phyloP scores from a whole-genome alignment of 768 basidiomycete species.

The Boletus bicolor region DNA sequence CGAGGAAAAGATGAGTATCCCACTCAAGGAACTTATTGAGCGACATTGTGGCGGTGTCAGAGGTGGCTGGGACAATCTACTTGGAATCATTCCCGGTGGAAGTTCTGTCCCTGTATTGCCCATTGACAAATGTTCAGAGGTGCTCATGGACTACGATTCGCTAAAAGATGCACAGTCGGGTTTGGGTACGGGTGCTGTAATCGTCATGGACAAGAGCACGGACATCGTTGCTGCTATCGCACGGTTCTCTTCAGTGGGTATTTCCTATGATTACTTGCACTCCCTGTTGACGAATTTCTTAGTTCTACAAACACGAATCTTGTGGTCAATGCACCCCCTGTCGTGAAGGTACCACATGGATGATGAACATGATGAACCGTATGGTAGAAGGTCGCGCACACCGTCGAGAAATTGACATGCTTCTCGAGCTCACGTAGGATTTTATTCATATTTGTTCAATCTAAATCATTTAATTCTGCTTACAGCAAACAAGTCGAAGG shows the following conservation, averaged over 20 bases:
- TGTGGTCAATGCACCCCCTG: conserved; percentile 98
- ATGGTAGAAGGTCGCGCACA: conserved; percentile 91
- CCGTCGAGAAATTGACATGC: conserved; percentile 95
- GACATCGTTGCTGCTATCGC: conserved; percentile 94
- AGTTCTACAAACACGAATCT: conserved; percentile 99
- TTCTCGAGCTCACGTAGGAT: conserved; percentile 86
- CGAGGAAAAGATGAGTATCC: no score
- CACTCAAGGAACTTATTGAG: conserved; percentile 83
- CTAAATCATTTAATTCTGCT: background rate
- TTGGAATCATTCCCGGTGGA: conserved; percentile 96
- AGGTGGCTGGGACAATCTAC: conserved; percentile 95
- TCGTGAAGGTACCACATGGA: conserved; percentile 95
- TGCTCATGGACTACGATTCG: conserved; percentile 98
- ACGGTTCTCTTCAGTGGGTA: conserved; percentile 73
- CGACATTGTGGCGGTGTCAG: conserved; percentile 94
- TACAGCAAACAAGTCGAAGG: conserved; percentile 92
- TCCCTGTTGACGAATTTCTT: conserved; percentile 7
- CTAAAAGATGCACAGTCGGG: conserved; percentile 95
- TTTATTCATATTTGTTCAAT: background rate
- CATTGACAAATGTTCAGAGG: conserved; percentile 76
- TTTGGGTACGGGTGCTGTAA: conserved; percentile 96
- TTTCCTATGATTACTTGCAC: background rate
- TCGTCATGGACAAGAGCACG: conserved; percentile 98
- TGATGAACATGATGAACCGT: conserved; percentile 99
- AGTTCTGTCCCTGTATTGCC: conserved; percentile 93